These are phyloP conservation scores for Kwoniella newhampshirensis DNA, from an alignment of 768 basidiomycete genomes.

Conservation along the genomic window DNA sequence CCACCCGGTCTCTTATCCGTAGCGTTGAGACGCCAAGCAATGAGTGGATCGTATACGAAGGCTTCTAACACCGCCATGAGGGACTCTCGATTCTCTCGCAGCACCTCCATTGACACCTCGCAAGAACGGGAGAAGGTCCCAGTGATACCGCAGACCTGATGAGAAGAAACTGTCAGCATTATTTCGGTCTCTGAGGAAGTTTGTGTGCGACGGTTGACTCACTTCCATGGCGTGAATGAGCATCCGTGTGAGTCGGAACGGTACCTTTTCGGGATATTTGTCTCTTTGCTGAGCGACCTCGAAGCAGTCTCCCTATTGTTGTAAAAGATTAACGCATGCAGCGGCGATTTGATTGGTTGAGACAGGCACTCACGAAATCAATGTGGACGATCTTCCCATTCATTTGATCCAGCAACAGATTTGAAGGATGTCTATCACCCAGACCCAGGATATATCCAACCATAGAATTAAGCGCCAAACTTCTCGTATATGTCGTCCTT, in stretches of 20 bases:
- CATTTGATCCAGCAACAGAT: slow-evolving; percentile 83
- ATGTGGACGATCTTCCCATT: slow-evolving; percentile 94
- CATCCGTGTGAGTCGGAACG: slow-evolving; percentile 97
- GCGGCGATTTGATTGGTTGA: too few species aligned
- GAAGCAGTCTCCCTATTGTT: slow-evolving; percentile 79
- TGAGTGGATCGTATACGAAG: slow-evolving; percentile 96
- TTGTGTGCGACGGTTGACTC: slow-evolving; percentile 31
- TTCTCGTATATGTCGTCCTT: slow-evolving; percentile 90
- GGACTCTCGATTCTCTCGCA: slow-evolving; percentile 97
- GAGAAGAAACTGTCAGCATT: neutral
- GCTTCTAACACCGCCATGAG: slow-evolving; percentile 98
- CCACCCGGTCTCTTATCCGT: slow-evolving; percentile 69
- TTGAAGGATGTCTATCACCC: slow-evolving; percentile 97
- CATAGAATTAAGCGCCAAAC: slow-evolving; percentile 96
- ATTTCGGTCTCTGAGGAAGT: neutral
- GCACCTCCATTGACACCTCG: slow-evolving; percentile 95
- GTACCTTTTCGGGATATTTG: slow-evolving; percentile 98
- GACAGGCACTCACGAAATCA: slow-evolving; percentile 52
- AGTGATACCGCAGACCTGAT: slow-evolving; percentile 91
- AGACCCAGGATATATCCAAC: slow-evolving; percentile 96
- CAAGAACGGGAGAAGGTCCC: slow-evolving; percentile 94
- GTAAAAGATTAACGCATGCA: neutral
- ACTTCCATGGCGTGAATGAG: slow-evolving; percentile 99
- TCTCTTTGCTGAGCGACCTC: slow-evolving; percentile 97
- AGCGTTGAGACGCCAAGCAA: slow-evolving; percentile 87